Conservation (phyloP, 2,329 filamentous ascomycete genomes). For the Setomelanomma holmii region DNA sequence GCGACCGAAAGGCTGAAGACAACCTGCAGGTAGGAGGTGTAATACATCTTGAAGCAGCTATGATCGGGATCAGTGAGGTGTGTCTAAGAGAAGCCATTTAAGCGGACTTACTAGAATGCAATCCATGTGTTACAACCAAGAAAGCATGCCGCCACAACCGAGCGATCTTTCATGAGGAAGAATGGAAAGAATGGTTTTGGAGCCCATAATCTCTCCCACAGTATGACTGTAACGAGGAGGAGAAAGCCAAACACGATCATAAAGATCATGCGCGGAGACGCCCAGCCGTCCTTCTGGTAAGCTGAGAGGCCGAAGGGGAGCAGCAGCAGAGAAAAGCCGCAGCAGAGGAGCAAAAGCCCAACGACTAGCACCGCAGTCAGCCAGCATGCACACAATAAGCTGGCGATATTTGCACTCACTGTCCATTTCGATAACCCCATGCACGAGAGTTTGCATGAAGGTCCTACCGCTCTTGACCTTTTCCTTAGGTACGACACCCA, state of each 20-base stretch:
- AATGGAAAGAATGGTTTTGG: constrained; percentile 52
- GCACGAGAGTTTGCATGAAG: constrained; percentile 52
- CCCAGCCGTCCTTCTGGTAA: constrained; percentile 36
- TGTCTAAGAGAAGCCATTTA: too few relatives aligned
- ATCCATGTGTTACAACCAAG: constrained; percentile 30
- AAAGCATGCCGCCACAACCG: constrained; percentile 59
- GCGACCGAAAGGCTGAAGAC: constrained; percentile 32
- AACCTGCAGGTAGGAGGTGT: constrained; percentile 49
- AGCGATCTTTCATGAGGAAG: constrained; percentile 55
- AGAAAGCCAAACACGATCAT: constrained; percentile 46
- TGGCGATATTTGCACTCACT: constrained; percentile 6
- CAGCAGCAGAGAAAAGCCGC: constrained; percentile 68
- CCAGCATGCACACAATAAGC: too few relatives aligned
- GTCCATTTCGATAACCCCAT: constrained; percentile 70
- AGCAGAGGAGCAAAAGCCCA: constrained; percentile 67
- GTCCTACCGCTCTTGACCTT: constrained; percentile 58
- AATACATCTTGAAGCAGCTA: constrained; percentile 40
- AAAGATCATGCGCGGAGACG: constrained; percentile 43
- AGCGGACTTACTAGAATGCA: constrained; percentile 27
- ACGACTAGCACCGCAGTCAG: constrained; percentile 42
- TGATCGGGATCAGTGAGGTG: too few relatives aligned
- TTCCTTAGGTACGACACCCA: constrained; percentile 55
- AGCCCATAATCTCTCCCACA: constrained; percentile 49
- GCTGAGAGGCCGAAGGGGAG: constrained; percentile 68
- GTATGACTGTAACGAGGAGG: constrained; percentile 40